Percentiles rank a stretch among this genome's conserved stretches.
Evolutionary conservation across 192 early-diverging fungal species (phyloP).

Genomic region (Mortierella antarctica): DNA sequence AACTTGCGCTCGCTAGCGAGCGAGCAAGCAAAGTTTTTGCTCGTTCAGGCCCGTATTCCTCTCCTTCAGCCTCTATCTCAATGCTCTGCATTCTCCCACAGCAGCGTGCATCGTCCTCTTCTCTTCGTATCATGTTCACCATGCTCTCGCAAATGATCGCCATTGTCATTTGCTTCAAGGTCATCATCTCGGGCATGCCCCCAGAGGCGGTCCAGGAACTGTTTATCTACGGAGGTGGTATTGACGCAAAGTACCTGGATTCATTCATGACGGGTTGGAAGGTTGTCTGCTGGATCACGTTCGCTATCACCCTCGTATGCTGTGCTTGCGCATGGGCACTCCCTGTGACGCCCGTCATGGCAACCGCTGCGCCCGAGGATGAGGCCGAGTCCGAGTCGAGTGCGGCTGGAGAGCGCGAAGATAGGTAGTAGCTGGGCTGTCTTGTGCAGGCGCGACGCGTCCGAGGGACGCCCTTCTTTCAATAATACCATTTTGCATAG

Average conservation of each 20-base stretch:
- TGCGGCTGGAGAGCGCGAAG: too few species aligned
- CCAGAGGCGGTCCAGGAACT: conserved; percentile 41
- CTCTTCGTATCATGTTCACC: conserved; percentile 52
- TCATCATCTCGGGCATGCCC: conserved; percentile 48
- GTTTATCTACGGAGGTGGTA: conserved; percentile 48
- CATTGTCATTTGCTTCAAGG: conserved; percentile 51
- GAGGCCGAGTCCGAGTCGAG: conserved; percentile 11
- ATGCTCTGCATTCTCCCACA: conserved; percentile 49
- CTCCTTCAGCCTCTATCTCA: conserved; percentile 45
- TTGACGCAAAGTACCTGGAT: conserved; percentile 28
- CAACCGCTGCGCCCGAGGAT: not conserved
- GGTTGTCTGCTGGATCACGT: conserved; percentile 46
- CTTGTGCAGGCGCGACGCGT: too few species aligned
- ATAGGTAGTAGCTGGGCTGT: too few species aligned
- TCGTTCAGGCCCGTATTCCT: too few species aligned
- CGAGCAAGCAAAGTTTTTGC: too few species aligned
- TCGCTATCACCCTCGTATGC: conserved; percentile 44
- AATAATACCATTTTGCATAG: too few species aligned
- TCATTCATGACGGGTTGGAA: conserved; percentile 48
- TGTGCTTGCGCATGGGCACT: conserved; percentile 28
- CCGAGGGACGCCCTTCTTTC: too few species aligned
- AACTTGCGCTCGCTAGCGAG: too few species aligned
- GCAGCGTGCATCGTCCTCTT: conserved; percentile 46
- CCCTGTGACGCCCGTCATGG: conserved; percentile 32
- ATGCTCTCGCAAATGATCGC: conserved; percentile 54